Conservation (phyloP, 2,329 filamentous ascomycete genomes). For the Fusarium piperis region DNA sequence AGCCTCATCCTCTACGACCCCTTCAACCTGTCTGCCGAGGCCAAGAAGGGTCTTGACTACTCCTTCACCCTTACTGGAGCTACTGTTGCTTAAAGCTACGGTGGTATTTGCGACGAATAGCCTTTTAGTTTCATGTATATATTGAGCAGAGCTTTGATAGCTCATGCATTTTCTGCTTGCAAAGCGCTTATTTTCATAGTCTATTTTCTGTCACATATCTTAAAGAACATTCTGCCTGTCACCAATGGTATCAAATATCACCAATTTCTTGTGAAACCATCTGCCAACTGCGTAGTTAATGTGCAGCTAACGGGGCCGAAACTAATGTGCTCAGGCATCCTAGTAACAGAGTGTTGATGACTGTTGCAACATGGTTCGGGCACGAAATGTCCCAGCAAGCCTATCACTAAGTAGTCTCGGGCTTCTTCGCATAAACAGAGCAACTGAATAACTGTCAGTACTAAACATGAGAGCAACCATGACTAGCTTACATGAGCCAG, state of each 20-base stretch:
- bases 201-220: not conserved
- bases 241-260: not conserved
- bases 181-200: not conserved
- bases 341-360: not conserved
- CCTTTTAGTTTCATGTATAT: not conserved
- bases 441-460: not conserved
- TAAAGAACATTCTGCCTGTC: not conserved
- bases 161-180: not conserved
- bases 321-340: not conserved
- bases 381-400: too few relatives aligned
- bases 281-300: too few relatives aligned
- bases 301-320: too few relatives aligned
- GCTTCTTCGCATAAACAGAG: not conserved
- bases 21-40: slow-evolving; percentile 50
- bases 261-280: not conserved
- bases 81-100: slow-evolving; percentile 16
- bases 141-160: not conserved
- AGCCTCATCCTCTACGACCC: slow-evolving; percentile 55
- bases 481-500: slow-evolving; percentile 33
- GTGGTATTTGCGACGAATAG: not conserved
- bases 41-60: slow-evolving; percentile 51
- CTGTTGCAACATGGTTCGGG: too few relatives aligned
- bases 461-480: not conserved
- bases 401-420: not conserved
- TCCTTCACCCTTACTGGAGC: slow-evolving; percentile 47